Evolutionary conservation across 306 rosid species (phyloP), one percentile per base, ranked within the genome.

Genomic region (Cucumis hystrix): DNA sequence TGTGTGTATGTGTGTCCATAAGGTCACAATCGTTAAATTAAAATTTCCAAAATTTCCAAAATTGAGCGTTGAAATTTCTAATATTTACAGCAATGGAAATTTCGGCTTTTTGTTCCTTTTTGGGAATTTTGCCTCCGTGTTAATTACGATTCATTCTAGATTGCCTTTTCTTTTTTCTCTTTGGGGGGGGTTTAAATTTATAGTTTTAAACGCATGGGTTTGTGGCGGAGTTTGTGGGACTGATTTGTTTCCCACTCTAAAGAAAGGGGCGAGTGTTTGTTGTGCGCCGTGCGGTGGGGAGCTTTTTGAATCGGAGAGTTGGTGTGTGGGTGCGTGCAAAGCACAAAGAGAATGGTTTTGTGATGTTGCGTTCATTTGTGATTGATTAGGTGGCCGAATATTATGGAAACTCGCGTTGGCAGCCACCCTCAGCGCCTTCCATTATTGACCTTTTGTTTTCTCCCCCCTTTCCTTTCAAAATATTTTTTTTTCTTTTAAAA

Each of bases 341-440:
- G 15, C n/a, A 52, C 7, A 7, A 13, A 9, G 10, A 23, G 15
- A n/a, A 13, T 2, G 20, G 0, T 23, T 13, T 7, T 67, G 49
- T 20, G 3, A 5, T 20, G 10, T 43, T 67, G 16, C 41, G 16
- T 67, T 67, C 11, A 20, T 41, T 43, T 8, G 41, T 47, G 59
- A 70, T 70, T 47, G 59, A 70, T 70, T 68, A 56, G 56, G 75
- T 68, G 75, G n/a, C 75, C 43, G 56, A 68, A 47, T 6, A 67
- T 47, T 51, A 70, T 70, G 76, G 76, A 70, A 70, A 21, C 23
- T 70, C 76, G 76, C 76, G 76, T 47, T 70, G 76, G 76, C 58
- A 23, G 76, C 23, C 40, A 70, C 57, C 58, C 15, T 70, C 41
- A 23, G 76, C 76, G 76, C 76, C 23, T 70, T 47, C 40, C 58